phyloP scores from a whole-genome alignment of 2,329 filamentous ascomycete genomes.

The Fusarium drepaniforme region DNA sequence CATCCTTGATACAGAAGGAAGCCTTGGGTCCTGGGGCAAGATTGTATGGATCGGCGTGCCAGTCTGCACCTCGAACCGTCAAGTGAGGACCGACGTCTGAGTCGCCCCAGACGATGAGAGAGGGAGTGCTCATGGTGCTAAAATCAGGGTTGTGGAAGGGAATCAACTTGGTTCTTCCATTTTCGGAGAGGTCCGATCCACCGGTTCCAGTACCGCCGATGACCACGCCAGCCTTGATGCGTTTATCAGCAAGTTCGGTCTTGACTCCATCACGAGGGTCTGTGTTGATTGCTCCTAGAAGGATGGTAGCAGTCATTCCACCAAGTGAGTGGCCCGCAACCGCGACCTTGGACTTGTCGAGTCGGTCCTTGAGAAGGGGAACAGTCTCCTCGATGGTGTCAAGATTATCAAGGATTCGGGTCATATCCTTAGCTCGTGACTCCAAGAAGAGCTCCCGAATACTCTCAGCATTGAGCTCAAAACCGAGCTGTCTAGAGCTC shows the following conservation, averaged over 20 bases:
- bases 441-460: constrained; percentile 38
- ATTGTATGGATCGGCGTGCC: constrained; percentile 41
- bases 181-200: constrained; percentile 23
- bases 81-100: constrained; percentile 38
- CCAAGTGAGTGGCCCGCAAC: constrained; percentile 44
- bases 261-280: constrained; percentile 34
- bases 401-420: constrained; percentile 38
- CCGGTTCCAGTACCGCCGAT: constrained; percentile 38
- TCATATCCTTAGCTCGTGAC: constrained; percentile 38
- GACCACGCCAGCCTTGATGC: constrained; percentile 44
- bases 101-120: constrained; percentile 42
- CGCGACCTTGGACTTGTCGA: constrained; percentile 39
- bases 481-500: constrained; percentile 34
- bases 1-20: constrained; percentile 33
- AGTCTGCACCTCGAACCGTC: constrained; percentile 36
- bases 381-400: constrained; percentile 38
- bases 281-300: constrained; percentile 39
- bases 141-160: constrained; percentile 39
- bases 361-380: constrained; percentile 36
- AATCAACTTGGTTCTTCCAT: constrained; percentile 21
- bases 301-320: constrained; percentile 25
- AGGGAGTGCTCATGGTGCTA: constrained; percentile 30
- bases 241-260: constrained; percentile 22
- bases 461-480: constrained; percentile 2
- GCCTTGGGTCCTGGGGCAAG: constrained; percentile 34